Conservation (phyloP, 768 basidiomycete genomes). For the Trametes gibbosa region DNA sequence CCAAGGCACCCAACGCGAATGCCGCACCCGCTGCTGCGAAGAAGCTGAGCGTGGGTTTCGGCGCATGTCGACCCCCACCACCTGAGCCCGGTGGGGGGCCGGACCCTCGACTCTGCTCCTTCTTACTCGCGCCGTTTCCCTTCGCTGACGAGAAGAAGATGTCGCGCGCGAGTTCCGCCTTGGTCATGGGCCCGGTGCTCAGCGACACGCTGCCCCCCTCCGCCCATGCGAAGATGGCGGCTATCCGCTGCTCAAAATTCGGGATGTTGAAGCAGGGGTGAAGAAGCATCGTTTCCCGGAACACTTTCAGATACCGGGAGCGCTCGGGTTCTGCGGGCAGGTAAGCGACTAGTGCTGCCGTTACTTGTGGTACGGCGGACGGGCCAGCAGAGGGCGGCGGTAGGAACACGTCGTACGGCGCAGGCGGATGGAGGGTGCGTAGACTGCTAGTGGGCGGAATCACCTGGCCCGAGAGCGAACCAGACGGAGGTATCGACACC, state of each 20-base stretch:
- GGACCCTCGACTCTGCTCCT: constrained; percentile 23
- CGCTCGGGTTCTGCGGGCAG: constrained; percentile 42
- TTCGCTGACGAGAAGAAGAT: constrained; percentile 20
- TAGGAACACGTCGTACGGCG: constrained; percentile 17
- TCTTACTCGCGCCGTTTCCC: constrained; percentile 5
- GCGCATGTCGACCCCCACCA: not conserved
- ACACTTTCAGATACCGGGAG: constrained; percentile 36
- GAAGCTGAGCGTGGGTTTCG: constrained; percentile 44
- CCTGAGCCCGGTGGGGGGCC: constrained; percentile 11
- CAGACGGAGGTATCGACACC: constrained; percentile 24
- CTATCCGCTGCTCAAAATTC: constrained; percentile 43
- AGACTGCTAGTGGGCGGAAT: constrained; percentile 2
- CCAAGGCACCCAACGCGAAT: constrained; percentile 56
- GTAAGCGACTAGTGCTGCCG: constrained; percentile 35
- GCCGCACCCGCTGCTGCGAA: constrained; percentile 59
- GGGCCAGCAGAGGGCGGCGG: constrained; percentile 13
- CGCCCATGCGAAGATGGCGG: constrained; percentile 43
- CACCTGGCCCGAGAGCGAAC: not conserved
- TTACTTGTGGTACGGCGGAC: constrained; percentile 32
- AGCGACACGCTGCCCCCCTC: constrained; percentile 22
- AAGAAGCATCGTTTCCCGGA: constrained; percentile 44
- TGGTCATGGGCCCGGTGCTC: constrained; percentile 12
- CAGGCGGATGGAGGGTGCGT: constrained; percentile 12
- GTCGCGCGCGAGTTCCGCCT: constrained; percentile 26
- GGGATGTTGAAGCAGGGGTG: constrained; percentile 51